phyloP scores from a whole-genome alignment of 768 basidiomycete species.

The Hirschioporus abietinus region DNA sequence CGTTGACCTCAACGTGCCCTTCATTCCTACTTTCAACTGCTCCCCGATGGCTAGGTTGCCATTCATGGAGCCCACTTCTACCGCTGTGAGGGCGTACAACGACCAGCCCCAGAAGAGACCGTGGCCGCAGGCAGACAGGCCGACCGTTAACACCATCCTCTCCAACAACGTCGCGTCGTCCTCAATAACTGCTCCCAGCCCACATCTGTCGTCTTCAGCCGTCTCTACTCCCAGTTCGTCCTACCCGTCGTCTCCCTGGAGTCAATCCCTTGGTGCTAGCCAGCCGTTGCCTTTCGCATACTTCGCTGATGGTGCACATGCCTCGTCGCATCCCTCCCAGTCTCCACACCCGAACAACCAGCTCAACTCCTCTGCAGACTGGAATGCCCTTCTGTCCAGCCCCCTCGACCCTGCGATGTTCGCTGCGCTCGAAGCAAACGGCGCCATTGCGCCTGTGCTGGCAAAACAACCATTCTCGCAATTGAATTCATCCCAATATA shows the following conservation, averaged over 20 bases:
- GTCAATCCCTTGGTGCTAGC: slow-evolving; percentile 20
- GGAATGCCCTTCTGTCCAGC: slow-evolving; percentile 55
- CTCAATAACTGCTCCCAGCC: slow-evolving; percentile 21
- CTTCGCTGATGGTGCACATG: slow-evolving; percentile 14
- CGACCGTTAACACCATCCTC: slow-evolving; percentile 32
- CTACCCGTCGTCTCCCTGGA: slow-evolving; percentile 26
- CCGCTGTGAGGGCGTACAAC: slow-evolving; percentile 23
- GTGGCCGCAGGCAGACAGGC: slow-evolving; percentile 29
- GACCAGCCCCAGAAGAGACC: slow-evolving; percentile 23
- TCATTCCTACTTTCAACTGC: background rate
- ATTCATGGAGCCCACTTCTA: slow-evolving; percentile 29
- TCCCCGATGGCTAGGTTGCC: background rate
- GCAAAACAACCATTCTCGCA: slow-evolving; percentile 34
- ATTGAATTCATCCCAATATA: slow-evolving; percentile 28
- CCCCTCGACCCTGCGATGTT: slow-evolving; percentile 59
- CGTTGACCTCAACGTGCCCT: slow-evolving; percentile 2
- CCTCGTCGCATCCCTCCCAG: slow-evolving; percentile 3
- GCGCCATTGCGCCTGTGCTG: slow-evolving; percentile 40
- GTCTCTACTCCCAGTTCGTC: slow-evolving; percentile 29
- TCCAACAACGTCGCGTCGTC: slow-evolving; percentile 18
- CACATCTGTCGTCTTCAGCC: slow-evolving; percentile 27
- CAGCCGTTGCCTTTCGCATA: slow-evolving; percentile 17
- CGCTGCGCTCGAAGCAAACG: slow-evolving; percentile 56
- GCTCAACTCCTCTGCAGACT: slow-evolving; percentile 31
- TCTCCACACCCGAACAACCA: slow-evolving; percentile 19